Evolutionary conservation across 306 rosid genomes (phyloP).

Genomic region (Urtica urens): DNA sequence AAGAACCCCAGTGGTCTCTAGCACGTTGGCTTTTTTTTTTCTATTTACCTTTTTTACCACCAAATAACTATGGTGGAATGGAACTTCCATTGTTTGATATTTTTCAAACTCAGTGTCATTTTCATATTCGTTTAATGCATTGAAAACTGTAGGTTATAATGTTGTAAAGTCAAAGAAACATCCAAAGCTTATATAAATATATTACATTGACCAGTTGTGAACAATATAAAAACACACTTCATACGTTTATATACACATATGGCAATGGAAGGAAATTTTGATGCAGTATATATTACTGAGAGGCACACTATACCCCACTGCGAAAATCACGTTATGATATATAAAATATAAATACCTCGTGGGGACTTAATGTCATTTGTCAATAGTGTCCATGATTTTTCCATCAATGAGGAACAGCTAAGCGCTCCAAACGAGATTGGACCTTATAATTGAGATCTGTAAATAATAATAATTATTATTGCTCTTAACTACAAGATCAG

Average conservation of each 20-base stretch:
- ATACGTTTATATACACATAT: slow-evolving; percentile 20
- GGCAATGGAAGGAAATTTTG: slow-evolving; percentile 4
- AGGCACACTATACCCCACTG: slow-evolving; percentile 33
- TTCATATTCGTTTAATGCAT: background rate
- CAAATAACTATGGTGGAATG: too few relatives aligned
- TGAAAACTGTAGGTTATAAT: background rate
- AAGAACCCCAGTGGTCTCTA: too few relatives aligned
- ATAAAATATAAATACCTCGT: slow-evolving; percentile 12
- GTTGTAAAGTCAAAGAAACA: background rate
- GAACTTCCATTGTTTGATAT: too few relatives aligned
- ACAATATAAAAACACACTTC: slow-evolving; percentile 17
- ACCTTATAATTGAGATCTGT: slow-evolving; percentile 28
- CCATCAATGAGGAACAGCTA: slow-evolving; percentile 28
- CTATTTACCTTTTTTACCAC: too few relatives aligned
- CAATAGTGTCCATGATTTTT: slow-evolving; percentile 13
- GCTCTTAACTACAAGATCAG: slow-evolving; percentile 19
- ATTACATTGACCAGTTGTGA: slow-evolving; percentile 10
- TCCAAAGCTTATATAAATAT: slow-evolving; percentile 5
- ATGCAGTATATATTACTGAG: slow-evolving; percentile 13
- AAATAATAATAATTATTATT: slow-evolving; percentile 2
- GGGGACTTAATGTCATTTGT: slow-evolving; percentile 25
- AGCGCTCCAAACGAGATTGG: slow-evolving; percentile 23
- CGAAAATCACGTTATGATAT: slow-evolving; percentile 5
- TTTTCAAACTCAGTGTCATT: too few relatives aligned
- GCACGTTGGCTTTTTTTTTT: too few relatives aligned